These are phyloP conservation scores for Colletotrichum sp. DNA, from an alignment of 2,329 filamentous ascomycete genomes.

Conservation along the genomic window DNA sequence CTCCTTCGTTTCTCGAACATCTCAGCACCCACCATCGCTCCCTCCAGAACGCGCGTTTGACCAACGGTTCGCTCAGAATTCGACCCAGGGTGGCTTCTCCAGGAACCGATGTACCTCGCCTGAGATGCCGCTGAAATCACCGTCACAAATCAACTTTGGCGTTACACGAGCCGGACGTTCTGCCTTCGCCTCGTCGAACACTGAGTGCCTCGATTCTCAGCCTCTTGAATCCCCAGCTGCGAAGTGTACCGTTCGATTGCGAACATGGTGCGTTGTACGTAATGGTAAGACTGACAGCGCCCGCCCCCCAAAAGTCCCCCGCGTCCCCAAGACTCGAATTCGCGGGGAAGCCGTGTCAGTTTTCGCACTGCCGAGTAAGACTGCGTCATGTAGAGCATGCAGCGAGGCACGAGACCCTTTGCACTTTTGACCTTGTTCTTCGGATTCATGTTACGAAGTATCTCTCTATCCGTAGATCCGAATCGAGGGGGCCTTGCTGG, in stretches of 20 bases:
- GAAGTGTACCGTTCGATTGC: background rate
- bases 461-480: background rate
- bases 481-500: background rate
- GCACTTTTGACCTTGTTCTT: background rate
- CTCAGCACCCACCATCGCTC: background rate
- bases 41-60: background rate
- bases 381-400: conserved; percentile 1
- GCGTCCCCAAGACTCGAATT: background rate
- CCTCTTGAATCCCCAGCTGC: background rate
- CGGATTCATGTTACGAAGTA: background rate
- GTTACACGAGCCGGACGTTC: background rate
- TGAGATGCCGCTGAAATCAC: background rate
- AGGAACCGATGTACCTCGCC: background rate
- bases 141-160: background rate
- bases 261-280: background rate
- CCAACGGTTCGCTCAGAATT: background rate
- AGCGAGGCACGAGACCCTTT: conserved; percentile 7
- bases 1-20: background rate
- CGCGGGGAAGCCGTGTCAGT: background rate
- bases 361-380: background rate
- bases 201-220: background rate
- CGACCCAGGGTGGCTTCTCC: background rate
- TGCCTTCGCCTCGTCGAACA: background rate
- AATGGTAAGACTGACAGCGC: background rate
- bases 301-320: background rate